Conservation (phyloP, 1,139 yeast genomes). For the Hansenula sp. region DNA sequence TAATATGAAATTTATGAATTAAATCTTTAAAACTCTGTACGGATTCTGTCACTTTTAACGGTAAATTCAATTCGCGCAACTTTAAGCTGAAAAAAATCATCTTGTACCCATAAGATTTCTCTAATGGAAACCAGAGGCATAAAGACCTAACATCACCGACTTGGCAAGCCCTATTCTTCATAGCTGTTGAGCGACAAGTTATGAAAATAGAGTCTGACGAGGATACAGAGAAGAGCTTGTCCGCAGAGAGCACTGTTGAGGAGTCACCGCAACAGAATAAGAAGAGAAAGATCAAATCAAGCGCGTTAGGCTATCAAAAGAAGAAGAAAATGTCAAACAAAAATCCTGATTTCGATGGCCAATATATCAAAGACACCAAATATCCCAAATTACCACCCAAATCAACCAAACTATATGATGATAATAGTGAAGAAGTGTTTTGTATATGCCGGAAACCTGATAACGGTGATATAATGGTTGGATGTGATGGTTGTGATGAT, state of each 20-base stretch:
- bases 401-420: slow-evolving; percentile 19
- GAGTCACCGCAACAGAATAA: not conserved
- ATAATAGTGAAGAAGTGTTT: slow-evolving; percentile 56
- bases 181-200: not conserved
- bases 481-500: slow-evolving; percentile 92
- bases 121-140: too few relatives aligned
- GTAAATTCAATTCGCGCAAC: too few relatives aligned
- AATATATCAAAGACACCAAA: slow-evolving; percentile 5
- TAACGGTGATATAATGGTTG: slow-evolving; percentile 80
- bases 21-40: too few relatives aligned
- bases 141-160: too few relatives aligned
- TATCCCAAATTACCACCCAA: slow-evolving; percentile 11
- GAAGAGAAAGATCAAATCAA: not conserved
- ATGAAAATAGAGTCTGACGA: slow-evolving; percentile 2
- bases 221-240: slow-evolving; percentile 1
- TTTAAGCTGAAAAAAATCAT: too few relatives aligned
- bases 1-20: too few relatives aligned
- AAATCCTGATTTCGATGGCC: not conserved
- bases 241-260: slow-evolving; percentile 2
- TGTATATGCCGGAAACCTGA: slow-evolving; percentile 83
- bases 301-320: not conserved
- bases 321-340: not conserved
- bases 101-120: too few relatives aligned
- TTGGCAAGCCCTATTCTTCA: too few relatives aligned
- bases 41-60: too few relatives aligned